Evolutionary conservation across 768 basidiomycete genomes (phyloP).

Genomic region (Pisolithus orientalis): DNA sequence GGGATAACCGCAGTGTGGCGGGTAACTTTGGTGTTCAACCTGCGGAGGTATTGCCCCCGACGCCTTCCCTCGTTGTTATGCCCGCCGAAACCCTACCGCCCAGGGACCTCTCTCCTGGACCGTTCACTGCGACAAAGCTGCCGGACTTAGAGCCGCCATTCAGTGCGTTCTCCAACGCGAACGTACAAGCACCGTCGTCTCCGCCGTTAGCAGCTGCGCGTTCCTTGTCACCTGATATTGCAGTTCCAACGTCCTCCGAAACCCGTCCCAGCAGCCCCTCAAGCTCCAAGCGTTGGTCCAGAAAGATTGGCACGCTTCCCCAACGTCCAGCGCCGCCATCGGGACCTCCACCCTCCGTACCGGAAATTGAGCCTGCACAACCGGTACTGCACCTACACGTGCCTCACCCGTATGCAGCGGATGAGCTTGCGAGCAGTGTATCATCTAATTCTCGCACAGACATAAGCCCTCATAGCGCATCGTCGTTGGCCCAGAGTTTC

Average conservation of each 20-base stretch:
- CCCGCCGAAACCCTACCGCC: background rate
- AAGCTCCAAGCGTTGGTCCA: conserved; percentile 47
- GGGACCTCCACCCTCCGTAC: conserved; percentile 52
- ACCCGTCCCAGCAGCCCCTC: conserved; percentile 12
- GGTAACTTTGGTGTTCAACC: conserved; percentile 24
- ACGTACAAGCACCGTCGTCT: background rate
- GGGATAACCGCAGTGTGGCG: conserved; percentile 24
- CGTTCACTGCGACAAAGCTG: background rate
- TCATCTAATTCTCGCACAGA: conserved; percentile 31
- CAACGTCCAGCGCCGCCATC: conserved; percentile 50
- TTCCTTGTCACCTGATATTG: conserved; percentile 7
- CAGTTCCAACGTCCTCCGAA: conserved; percentile 35
- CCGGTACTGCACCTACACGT: conserved; percentile 20
- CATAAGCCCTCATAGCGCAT: conserved; percentile 36
- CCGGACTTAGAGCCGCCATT: background rate
- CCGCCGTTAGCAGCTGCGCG: background rate
- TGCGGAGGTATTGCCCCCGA: background rate
- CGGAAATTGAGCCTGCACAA: conserved; percentile 18
- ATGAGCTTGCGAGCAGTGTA: conserved; percentile 31
- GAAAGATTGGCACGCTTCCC: conserved; percentile 42
- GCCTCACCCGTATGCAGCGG: conserved; percentile 26
- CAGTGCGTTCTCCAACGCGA: conserved; percentile 1
- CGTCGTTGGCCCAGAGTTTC: conserved; percentile 43
- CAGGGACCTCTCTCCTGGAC: conserved; percentile 6
- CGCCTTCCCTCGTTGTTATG: background rate